These are phyloP conservation scores for Lecanoromycetidae sp. DNA, from an alignment of 2,329 filamentous ascomycete species.

Conservation along the genomic window DNA sequence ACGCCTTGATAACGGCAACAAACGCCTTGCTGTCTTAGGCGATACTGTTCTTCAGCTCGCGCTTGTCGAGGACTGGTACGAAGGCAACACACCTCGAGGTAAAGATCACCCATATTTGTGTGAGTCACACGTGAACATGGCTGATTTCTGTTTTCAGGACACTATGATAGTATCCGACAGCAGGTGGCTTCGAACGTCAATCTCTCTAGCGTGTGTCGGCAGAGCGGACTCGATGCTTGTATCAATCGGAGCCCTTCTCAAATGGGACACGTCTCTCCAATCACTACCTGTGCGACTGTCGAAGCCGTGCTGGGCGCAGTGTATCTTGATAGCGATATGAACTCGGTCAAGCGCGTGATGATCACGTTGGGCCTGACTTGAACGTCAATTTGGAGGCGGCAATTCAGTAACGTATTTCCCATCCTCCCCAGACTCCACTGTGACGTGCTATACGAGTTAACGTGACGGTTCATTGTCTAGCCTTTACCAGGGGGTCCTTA, in stretches of 20 bases:
- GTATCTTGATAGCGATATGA: not conserved
- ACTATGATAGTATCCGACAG: not conserved
- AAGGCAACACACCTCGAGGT: not conserved
- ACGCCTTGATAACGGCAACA: not conserved
- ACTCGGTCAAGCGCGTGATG: not conserved
- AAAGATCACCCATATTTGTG: too few species aligned
- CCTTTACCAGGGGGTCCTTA: too few species aligned
- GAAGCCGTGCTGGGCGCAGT: conserved; percentile 3
- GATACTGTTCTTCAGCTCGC: not conserved
- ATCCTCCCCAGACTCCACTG: too few species aligned
- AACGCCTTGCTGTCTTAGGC: not conserved
- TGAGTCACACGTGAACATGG: too few species aligned
- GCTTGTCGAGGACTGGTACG: not conserved
- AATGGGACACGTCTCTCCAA: not conserved
- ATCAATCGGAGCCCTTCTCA: not conserved
- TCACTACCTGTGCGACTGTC: not conserved
- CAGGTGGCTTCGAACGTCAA: not conserved
- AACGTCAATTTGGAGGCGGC: too few species aligned
- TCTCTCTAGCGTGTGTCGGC: not conserved
- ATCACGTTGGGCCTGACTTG: not conserved
- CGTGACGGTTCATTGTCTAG: too few species aligned
- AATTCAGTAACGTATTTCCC: too few species aligned
- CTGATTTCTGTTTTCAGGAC: too few species aligned
- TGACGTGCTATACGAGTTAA: too few species aligned
- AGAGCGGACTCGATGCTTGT: not conserved